phyloP scores from a whole-genome alignment of 2,329 filamentous ascomycete genomes.

The Epichloe amarillans region DNA sequence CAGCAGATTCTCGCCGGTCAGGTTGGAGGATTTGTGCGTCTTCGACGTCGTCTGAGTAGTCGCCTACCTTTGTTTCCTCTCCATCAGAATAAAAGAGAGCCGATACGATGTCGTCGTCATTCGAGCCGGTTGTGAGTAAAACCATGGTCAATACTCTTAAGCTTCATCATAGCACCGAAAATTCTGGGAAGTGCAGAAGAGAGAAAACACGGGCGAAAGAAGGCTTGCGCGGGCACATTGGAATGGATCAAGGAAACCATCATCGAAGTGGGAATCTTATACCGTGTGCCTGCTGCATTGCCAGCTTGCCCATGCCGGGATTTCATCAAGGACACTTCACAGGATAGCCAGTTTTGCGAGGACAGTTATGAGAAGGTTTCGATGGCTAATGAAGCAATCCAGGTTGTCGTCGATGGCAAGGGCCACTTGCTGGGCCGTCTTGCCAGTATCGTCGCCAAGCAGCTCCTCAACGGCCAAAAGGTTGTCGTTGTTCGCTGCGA shows the following conservation, averaged over 20 bases:
- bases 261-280: neutral
- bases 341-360: neutral
- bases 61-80: slow-evolving; percentile 18
- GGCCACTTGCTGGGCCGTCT: slow-evolving; percentile 98
- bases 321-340: neutral
- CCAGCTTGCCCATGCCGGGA: neutral
- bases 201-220: slow-evolving; percentile 1
- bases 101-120: slow-evolving; percentile 48
- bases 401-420: slow-evolving; percentile 99
- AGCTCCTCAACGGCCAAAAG: slow-evolving; percentile 98
- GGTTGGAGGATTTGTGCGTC: slow-evolving; percentile 25
- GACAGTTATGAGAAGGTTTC: slow-evolving; percentile 5
- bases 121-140: slow-evolving; percentile 56
- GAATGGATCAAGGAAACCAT: neutral
- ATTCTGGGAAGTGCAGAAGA: slow-evolving; percentile 2
- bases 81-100: slow-evolving; percentile 21
- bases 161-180: slow-evolving; percentile 5
- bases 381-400: slow-evolving; percentile 13
- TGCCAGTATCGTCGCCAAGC: slow-evolving; percentile 96
- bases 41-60: slow-evolving; percentile 21
- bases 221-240: slow-evolving; percentile 4
- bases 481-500: slow-evolving; percentile 98
- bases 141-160: neutral
- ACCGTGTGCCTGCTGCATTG: slow-evolving; percentile 2
- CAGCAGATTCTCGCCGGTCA: slow-evolving; percentile 25